phyloP scores from a whole-genome alignment of 495 filamentous ascomycete genomes.

The Penicillium soppii region DNA sequence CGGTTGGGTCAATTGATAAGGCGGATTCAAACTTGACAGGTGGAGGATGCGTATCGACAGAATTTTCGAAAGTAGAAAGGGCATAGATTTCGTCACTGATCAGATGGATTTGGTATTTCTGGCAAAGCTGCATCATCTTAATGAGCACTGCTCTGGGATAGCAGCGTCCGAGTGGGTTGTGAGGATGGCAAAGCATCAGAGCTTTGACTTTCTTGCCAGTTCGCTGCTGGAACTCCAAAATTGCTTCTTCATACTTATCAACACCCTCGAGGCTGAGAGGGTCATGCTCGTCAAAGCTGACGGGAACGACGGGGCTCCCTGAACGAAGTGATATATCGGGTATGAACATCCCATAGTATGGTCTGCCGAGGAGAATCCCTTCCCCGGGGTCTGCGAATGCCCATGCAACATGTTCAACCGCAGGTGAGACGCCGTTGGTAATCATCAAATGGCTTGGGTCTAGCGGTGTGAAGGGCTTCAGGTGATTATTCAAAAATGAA shows the following conservation, averaged over 20 bases:
- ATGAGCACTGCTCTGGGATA: constrained; percentile 50
- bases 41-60: constrained; percentile 18
- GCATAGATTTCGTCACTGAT: constrained; percentile 67
- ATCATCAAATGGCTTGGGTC: constrained; percentile 40
- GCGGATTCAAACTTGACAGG: constrained; percentile 51
- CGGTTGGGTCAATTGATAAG: constrained; percentile 44
- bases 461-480: constrained; percentile 39
- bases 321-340: constrained; percentile 25
- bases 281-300: constrained; percentile 44
- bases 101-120: constrained; percentile 54
- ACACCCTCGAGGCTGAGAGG: constrained; percentile 44
- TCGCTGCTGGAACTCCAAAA: constrained; percentile 23
- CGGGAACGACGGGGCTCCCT: constrained; percentile 37
- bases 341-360: constrained; percentile 52
- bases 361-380: constrained; percentile 48
- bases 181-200: constrained; percentile 58
- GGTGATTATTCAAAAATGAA: constrained; percentile 42
- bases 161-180: constrained; percentile 61
- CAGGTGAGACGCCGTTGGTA: constrained; percentile 47
- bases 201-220: constrained; percentile 42
- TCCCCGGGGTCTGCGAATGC: constrained; percentile 47
- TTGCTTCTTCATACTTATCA: constrained; percentile 39
- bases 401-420: constrained; percentile 47
- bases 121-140: constrained; percentile 51
- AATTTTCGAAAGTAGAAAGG: constrained; percentile 49